Percentiles rank a stretch among this genome's conserved stretches.
Conservation (phyloP, 495 filamentous ascomycete genomes). For the Penicillium coprophilum region DNA sequence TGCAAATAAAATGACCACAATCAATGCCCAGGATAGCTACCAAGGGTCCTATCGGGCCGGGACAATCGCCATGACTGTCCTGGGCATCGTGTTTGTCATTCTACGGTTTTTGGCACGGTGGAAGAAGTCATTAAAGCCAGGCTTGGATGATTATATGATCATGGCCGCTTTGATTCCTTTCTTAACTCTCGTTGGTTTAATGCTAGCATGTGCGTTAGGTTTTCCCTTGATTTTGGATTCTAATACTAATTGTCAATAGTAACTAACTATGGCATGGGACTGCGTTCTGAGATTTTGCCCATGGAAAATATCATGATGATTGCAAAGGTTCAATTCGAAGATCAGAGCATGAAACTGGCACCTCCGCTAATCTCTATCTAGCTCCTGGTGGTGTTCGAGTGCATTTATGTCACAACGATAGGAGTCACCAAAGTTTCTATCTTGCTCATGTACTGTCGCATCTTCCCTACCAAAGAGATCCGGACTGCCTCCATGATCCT, state of each 20-base stretch:
- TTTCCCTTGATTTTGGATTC: background rate
- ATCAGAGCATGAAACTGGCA: background rate
- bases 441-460: constrained; percentile 45
- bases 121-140: constrained; percentile 8
- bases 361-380: background rate
- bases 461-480: constrained; percentile 41
- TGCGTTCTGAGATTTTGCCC: constrained; percentile 10
- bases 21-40: background rate
- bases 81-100: constrained; percentile 14
- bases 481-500: constrained; percentile 39
- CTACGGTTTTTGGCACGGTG: constrained; percentile 14
- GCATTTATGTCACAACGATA: constrained; percentile 11
- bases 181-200: constrained; percentile 3
- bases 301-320: constrained; percentile 11
- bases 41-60: constrained; percentile 14
- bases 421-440: constrained; percentile 37
- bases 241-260: constrained; percentile 6
- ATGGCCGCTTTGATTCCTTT: constrained; percentile 14
- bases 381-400: constrained; percentile 18
- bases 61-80: constrained; percentile 16
- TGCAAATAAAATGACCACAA: background rate
- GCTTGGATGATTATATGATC: constrained; percentile 16
- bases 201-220: constrained; percentile 8
- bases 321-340: constrained; percentile 2
- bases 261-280: constrained; percentile 19